phyloP scores from a whole-genome alignment of 441 rosid species.

The Kokia cookei region DNA sequence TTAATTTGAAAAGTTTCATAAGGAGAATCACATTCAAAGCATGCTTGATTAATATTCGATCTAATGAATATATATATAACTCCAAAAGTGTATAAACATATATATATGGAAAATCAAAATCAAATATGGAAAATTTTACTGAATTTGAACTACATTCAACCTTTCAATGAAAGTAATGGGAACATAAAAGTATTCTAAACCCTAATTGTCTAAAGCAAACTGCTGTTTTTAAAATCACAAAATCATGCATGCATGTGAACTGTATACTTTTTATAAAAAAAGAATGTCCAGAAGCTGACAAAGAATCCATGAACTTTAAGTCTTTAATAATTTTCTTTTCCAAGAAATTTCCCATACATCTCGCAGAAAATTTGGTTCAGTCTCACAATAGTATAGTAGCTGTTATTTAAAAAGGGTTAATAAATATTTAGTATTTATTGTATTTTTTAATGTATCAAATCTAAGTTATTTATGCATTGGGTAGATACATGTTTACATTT shows the following conservation, averaged over 20 bases:
- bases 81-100: background rate
- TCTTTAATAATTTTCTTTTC: no score
- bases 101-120: no score
- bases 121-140: no score
- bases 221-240: background rate
- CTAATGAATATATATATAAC: background rate
- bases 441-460: no score
- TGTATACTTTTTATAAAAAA: background rate
- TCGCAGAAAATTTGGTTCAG: background rate
- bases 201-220: background rate
- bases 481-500: no score
- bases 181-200: background rate
- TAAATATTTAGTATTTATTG: no score
- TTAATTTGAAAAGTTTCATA: background rate
- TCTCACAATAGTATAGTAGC: background rate
- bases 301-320: background rate
- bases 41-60: background rate
- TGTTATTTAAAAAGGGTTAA: no score
- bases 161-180: no score
- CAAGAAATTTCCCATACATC: background rate
- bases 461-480: no score
- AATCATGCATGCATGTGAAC: background rate
- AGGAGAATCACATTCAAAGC: background rate
- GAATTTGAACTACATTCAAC: background rate
- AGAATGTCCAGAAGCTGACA: background rate